Evolutionary conservation across 2,329 filamentous ascomycete species (phyloP).

Genomic region (Plectosphaerella plurivora): DNA sequence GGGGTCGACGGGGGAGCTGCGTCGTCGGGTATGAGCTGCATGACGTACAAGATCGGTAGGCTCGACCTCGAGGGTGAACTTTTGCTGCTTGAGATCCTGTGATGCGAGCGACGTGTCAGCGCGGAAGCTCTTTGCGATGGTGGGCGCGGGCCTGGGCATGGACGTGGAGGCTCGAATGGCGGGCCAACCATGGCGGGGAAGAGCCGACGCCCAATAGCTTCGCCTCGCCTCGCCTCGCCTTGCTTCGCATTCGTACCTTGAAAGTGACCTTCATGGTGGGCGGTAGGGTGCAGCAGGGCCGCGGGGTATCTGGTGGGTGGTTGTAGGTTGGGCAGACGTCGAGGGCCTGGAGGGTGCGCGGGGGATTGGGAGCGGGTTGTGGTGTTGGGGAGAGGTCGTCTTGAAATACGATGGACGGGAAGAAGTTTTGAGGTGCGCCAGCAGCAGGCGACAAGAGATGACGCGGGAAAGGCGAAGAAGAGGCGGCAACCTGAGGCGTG

Average conservation of each 20-base stretch:
- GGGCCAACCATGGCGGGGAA: neutral
- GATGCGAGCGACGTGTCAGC: neutral
- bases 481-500: too few relatives aligned
- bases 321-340: slow-evolving; percentile 1
- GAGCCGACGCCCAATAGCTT: neutral
- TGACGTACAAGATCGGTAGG: slow-evolving; percentile 79
- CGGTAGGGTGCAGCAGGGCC: slow-evolving; percentile 28
- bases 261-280: slow-evolving; percentile 65
- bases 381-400: neutral
- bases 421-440: slow-evolving; percentile 2
- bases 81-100: slow-evolving; percentile 97
- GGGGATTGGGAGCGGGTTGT: neutral
- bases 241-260: slow-evolving; percentile 41
- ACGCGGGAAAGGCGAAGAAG: neutral
- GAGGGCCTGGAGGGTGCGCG: neutral
- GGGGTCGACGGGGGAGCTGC: slow-evolving; percentile 17
- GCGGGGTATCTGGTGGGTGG: slow-evolving; percentile 4
- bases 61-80: slow-evolving; percentile 94
- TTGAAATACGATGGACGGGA: neutral
- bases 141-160: neutral
- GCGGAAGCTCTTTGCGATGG: too few relatives aligned
- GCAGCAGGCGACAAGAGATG: slow-evolving; percentile 2
- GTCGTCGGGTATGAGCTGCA: too few relatives aligned
- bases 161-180: neutral
- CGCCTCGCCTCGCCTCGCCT: neutral